These are phyloP conservation scores for Alternaria ethzedia DNA, from an alignment of 2,329 filamentous ascomycete species.

Conservation along the genomic window DNA sequence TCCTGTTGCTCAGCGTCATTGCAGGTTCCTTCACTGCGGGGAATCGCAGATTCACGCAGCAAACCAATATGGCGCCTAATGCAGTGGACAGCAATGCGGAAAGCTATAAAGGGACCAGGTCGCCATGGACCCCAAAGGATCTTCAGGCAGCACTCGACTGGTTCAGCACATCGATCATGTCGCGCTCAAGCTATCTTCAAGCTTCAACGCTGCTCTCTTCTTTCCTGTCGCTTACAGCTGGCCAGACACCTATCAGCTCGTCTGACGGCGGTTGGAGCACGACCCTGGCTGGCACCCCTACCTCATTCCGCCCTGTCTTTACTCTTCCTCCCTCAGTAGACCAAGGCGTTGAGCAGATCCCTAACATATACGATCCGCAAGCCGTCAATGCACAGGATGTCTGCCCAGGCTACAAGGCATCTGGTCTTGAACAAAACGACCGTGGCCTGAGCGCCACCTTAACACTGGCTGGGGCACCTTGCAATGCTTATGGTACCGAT, in stretches of 20 bases:
- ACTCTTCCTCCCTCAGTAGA: conserved; percentile 48
- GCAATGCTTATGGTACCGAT: conserved; percentile 81
- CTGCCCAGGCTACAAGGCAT: conserved; percentile 67
- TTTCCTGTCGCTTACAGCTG: conserved; percentile 32
- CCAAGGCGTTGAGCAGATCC: conserved; percentile 50
- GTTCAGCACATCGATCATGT: conserved; percentile 29
- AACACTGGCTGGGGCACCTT: conserved; percentile 60
- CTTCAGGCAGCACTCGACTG: conserved; percentile 12
- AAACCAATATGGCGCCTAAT: conserved; percentile 2
- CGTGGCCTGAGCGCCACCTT: conserved; percentile 61
- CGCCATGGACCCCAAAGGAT: background rate
- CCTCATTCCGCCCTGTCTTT: conserved; percentile 40
- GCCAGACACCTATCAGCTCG: conserved; percentile 26
- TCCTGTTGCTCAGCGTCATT: conserved; percentile 22
- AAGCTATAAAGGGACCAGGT: conserved; percentile 3
- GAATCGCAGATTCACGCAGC: background rate
- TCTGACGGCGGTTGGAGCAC: conserved; percentile 28
- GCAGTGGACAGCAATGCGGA: background rate
- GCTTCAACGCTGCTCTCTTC: conserved; percentile 30
- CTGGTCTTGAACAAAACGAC: conserved; percentile 53
- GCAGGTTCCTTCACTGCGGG: conserved; percentile 17
- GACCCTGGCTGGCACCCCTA: conserved; percentile 37
- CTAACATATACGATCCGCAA: conserved; percentile 69
- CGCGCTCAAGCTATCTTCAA: conserved; percentile 31
- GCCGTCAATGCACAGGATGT: conserved; percentile 68